Percentiles rank a stretch among this genome's conserved stretches.
Conservation (phyloP, 1,284 basidiomycete species). For the Heliocybe sulcata region DNA sequence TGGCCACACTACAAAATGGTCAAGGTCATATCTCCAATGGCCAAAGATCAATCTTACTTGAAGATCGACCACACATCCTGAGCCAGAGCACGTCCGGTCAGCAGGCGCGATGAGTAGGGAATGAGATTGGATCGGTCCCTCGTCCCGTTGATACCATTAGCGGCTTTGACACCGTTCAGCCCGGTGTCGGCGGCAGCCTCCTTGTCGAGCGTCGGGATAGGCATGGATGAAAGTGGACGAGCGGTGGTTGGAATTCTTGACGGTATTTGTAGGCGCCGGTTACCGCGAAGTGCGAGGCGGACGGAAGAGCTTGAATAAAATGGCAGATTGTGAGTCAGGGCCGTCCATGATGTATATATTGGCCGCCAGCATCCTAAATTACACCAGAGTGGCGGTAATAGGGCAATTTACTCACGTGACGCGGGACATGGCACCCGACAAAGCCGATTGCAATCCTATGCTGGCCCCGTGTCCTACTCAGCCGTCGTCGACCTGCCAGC, state of each 20-base stretch:
- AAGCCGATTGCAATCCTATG: background rate
- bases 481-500: background rate
- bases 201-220: background rate
- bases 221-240: background rate
- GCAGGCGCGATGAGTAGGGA: conserved; percentile 60
- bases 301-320: background rate
- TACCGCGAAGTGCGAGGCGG: background rate
- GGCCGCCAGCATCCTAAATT: background rate
- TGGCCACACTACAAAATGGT: conserved; percentile 54
- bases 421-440: background rate
- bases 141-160: background rate
- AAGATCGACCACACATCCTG: conserved; percentile 92
- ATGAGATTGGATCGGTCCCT: conserved; percentile 45
- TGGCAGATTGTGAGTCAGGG: background rate
- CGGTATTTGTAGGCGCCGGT: background rate
- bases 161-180: background rate
- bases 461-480: background rate
- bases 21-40: conserved; percentile 8
- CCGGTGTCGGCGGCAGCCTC: background rate
- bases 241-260: background rate
- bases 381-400: background rate
- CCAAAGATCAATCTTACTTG: conserved; percentile 50
- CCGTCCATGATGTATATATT: background rate
- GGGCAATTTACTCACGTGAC: background rate
- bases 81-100: conserved; percentile 66